These are phyloP conservation scores for Penicillium vulpinum DNA, from an alignment of 2,329 filamentous ascomycete species.

Conservation along the genomic window DNA sequence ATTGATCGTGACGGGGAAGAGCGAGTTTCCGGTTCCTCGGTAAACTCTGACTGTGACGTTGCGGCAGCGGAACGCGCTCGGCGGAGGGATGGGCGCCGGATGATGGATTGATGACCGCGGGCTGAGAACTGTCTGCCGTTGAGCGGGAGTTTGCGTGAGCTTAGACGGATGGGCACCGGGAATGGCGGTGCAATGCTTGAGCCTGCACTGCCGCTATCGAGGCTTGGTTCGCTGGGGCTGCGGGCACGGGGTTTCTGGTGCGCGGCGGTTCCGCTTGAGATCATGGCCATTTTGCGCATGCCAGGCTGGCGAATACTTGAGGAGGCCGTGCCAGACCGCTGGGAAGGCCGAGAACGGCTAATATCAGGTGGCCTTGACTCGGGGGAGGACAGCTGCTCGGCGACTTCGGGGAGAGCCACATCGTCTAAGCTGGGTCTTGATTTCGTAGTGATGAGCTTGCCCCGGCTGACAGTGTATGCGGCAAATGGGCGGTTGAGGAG, in stretches of 20 bases:
- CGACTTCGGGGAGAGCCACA: constrained; percentile 36
- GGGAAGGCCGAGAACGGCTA: constrained; percentile 17
- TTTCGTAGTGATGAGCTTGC: constrained; percentile 44
- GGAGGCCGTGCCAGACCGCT: constrained; percentile 42
- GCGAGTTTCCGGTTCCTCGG: constrained; percentile 46
- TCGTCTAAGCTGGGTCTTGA: constrained; percentile 35
- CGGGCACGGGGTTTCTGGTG: constrained; percentile 64
- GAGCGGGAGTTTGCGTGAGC: constrained; percentile 72
- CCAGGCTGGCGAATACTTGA: constrained; percentile 53
- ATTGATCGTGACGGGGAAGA: constrained; percentile 60
- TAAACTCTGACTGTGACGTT: constrained; percentile 58
- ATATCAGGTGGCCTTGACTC: constrained; percentile 30
- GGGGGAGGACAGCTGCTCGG: constrained; percentile 37
- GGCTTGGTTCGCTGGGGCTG: constrained; percentile 48
- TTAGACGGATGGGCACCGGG: constrained; percentile 85
- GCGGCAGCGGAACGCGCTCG: constrained; percentile 83
- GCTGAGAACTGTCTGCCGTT: constrained; percentile 60
- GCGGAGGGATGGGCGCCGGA: constrained; percentile 64
- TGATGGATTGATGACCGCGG: constrained; percentile 56
- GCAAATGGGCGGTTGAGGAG: constrained; percentile 48
- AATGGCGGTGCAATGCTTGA: constrained; percentile 68
- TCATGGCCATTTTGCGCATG: constrained; percentile 77
- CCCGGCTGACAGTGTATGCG: constrained; percentile 44
- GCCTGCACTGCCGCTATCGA: constrained; percentile 41
- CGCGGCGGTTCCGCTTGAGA: constrained; percentile 72